A percentile compares a stretch with the other conserved stretches of the same genome.
Conservation (phyloP, 306 rosid genomes). For the Boehmeria nivea region DNA sequence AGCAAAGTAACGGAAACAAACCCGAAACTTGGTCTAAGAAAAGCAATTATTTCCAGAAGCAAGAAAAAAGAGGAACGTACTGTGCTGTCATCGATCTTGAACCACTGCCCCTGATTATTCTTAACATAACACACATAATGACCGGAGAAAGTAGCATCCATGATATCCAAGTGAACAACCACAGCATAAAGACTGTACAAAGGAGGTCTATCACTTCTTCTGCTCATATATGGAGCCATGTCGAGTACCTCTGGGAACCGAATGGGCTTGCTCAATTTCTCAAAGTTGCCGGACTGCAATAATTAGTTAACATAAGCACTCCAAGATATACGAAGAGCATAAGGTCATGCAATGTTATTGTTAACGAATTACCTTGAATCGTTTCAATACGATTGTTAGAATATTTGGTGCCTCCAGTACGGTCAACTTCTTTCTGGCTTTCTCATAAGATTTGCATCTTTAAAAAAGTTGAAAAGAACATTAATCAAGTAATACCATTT, state of each 20-base stretch:
- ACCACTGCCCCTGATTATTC: conserved; percentile 83
- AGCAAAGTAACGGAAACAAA: no score
- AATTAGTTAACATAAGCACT: not conserved
- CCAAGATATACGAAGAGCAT: conserved; percentile 4
- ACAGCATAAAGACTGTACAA: conserved; percentile 81
- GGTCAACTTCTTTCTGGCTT: conserved; percentile 91
- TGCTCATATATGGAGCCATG: conserved; percentile 82
- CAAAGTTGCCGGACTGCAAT: conserved; percentile 85
- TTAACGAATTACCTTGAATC: conserved; percentile 71
- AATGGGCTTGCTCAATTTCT: conserved; percentile 89
- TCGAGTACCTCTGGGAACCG: conserved; percentile 77
- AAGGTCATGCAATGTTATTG: not conserved
- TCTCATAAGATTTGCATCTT: conserved; percentile 91
- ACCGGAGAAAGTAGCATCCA: conserved; percentile 95
- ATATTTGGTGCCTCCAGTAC: conserved; percentile 89
- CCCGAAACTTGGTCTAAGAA: no score
- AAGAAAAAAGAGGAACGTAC: conserved; percentile 34
- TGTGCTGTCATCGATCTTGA: conserved; percentile 89
- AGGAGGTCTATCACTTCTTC: conserved; percentile 81
- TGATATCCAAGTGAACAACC: conserved; percentile 85
- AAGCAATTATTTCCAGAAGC: not conserved
- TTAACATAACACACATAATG: conserved; percentile 93
- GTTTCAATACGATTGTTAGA: conserved; percentile 88
- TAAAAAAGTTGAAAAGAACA: not conserved
- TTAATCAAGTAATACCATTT: not conserved